These are phyloP conservation scores for Trichoderma sp. DNA, from an alignment of 2,329 filamentous ascomycete species.

Conservation along the genomic window DNA sequence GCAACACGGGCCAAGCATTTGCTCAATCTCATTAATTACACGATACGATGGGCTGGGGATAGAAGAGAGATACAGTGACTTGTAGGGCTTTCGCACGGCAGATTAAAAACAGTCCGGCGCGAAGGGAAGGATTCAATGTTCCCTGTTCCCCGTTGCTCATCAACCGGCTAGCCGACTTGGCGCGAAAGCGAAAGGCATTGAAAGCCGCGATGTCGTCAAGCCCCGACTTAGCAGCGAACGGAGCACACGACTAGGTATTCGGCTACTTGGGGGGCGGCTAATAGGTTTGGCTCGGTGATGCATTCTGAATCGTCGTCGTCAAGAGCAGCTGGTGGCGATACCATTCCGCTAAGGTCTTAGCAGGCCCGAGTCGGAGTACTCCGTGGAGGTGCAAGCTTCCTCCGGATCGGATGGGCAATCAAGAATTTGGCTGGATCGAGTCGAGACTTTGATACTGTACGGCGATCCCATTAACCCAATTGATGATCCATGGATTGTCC, in stretches of 20 bases:
- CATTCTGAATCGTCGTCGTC: too few relatives aligned
- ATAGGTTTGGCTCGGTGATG: background rate
- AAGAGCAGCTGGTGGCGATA: background rate
- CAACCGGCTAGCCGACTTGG: background rate
- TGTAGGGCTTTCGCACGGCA: background rate
- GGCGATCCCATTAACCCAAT: background rate
- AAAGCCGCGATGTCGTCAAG: background rate
- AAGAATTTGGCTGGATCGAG: background rate
- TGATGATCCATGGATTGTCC: background rate
- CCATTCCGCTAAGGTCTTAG: background rate
- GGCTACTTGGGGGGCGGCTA: background rate
- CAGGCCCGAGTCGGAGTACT: background rate
- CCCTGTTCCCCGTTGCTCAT: background rate
- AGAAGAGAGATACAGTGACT: background rate
- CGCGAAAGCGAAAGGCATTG: background rate
- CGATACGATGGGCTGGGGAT: background rate
- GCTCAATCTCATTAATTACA: background rate
- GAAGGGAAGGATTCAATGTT: background rate
- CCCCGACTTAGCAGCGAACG: background rate
- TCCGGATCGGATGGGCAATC: background rate
- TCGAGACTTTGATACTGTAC: background rate
- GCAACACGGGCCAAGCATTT: background rate
- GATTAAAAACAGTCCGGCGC: background rate
- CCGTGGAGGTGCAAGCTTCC: background rate
- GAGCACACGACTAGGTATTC: background rate